Evolutionary conservation across 257 asterid genomes (phyloP).

Genomic region (Ilex aquifolium): DNA sequence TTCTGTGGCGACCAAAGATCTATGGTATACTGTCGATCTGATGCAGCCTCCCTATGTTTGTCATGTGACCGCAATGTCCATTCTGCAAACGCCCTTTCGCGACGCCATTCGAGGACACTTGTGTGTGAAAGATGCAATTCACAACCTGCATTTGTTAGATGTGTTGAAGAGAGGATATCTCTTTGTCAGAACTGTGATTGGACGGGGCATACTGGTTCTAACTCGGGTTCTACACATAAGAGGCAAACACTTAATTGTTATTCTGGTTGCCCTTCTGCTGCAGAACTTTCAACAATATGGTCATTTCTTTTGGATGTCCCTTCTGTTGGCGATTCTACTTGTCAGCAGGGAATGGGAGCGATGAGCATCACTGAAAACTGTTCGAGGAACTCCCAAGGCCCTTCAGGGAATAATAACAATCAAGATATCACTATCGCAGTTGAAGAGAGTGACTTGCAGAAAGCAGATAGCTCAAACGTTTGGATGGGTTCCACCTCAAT

Average conservation of each 20-base stretch:
- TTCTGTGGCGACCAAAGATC: slow-evolving; percentile 77
- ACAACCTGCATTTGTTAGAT: slow-evolving; percentile 68
- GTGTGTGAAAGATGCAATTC: slow-evolving; percentile 73
- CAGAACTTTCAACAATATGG: slow-evolving; percentile 77
- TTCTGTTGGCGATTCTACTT: slow-evolving; percentile 36
- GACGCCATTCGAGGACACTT: slow-evolving; percentile 79
- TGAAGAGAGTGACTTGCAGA: slow-evolving; percentile 20
- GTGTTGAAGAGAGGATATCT: slow-evolving; percentile 56
- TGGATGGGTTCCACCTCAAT: slow-evolving; percentile 31
- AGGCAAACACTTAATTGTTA: slow-evolving; percentile 63
- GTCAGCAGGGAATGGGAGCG: slow-evolving; percentile 53
- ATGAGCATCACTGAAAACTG: slow-evolving; percentile 41
- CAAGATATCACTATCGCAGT: slow-evolving; percentile 23
- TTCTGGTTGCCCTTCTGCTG: slow-evolving; percentile 80
- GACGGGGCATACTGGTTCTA: slow-evolving; percentile 50
- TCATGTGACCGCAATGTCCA: slow-evolving; percentile 87
- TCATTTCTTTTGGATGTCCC: slow-evolving; percentile 49
- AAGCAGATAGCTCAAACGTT: slow-evolving; percentile 29
- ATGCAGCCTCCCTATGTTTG: slow-evolving; percentile 75
- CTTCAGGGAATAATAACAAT: slow-evolving; percentile 21
- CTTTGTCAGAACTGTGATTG: slow-evolving; percentile 87
- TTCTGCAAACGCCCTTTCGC: slow-evolving; percentile 84
- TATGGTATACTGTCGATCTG: slow-evolving; percentile 72
- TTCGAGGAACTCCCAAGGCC: slow-evolving; percentile 21
- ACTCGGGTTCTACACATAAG: slow-evolving; percentile 40